phyloP scores from a whole-genome alignment of 306 rosid species.

The Prunus padus region DNA sequence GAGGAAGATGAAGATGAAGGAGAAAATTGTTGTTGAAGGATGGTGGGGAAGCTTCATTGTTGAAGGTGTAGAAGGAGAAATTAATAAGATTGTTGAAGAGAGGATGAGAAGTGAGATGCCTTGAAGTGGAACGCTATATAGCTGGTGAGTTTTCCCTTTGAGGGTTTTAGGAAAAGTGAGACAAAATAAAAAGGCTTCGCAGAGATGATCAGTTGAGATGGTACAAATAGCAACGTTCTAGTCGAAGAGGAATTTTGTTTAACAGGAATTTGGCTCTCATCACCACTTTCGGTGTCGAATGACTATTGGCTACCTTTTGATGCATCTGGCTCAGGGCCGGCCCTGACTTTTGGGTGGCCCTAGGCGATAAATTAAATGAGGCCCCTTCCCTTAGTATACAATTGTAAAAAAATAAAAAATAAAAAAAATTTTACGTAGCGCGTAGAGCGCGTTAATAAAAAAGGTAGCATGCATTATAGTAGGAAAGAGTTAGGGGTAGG shows the following conservation, averaged over 20 bases:
- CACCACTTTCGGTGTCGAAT: slow-evolving; percentile 9
- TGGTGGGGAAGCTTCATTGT: slow-evolving; percentile 5
- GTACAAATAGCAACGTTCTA: neutral
- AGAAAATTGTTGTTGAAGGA: neutral
- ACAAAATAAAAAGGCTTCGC: too few relatives aligned
- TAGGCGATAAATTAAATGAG: too few relatives aligned
- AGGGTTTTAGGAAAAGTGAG: neutral
- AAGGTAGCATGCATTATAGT: too few relatives aligned
- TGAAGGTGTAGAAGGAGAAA: neutral
- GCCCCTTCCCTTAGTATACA: too few relatives aligned
- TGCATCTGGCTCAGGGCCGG: too few relatives aligned
- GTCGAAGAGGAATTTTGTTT: neutral
- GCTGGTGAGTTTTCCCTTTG: neutral
- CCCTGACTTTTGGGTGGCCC: too few relatives aligned
- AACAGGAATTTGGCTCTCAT: neutral
- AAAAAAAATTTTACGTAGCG: too few relatives aligned
- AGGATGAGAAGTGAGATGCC: slow-evolving; percentile 21
- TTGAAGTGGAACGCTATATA: neutral
- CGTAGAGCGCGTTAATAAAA: too few relatives aligned
- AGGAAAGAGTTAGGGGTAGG: too few relatives aligned
- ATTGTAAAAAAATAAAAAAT: too few relatives aligned
- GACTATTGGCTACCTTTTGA: neutral
- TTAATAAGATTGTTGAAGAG: neutral
- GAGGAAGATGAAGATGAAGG: slow-evolving; percentile 19
- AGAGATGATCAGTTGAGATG: neutral